A percentile compares a stretch with the other conserved stretches of the same genome.
Conservation (phyloP, 495 filamentous ascomycete genomes). For the Neurospora pannonica region DNA sequence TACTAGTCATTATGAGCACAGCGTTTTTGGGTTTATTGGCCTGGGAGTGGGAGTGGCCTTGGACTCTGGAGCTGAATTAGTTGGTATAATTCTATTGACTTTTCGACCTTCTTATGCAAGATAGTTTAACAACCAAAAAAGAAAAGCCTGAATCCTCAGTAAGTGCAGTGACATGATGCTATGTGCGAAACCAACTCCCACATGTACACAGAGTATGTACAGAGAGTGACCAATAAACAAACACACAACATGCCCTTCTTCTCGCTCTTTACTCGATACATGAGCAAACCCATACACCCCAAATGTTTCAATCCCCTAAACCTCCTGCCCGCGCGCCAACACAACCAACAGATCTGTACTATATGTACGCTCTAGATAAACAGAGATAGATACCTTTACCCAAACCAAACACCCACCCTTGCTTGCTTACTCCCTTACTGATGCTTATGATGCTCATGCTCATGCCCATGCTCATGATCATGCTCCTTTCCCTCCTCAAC, state of each 20-base stretch:
- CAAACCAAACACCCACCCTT: not conserved
- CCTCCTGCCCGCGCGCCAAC: not conserved
- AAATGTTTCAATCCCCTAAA: not conserved
- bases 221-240: not conserved
- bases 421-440: not conserved
- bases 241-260: not conserved
- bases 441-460: slow-evolving; percentile 8
- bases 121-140: not conserved
- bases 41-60: not conserved
- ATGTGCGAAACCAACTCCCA: not conserved
- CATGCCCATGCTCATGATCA: slow-evolving; percentile 31
- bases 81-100: not conserved
- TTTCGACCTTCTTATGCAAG: not conserved
- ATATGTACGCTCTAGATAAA: not conserved
- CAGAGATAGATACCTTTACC: not conserved
- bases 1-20: not conserved
- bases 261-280: not conserved
- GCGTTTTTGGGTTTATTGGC: not conserved
- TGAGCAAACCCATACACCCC: not conserved
- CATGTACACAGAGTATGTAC: not conserved
- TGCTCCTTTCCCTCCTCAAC: slow-evolving; percentile 19
- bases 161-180: not conserved
- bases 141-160: not conserved
- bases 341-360: not conserved
- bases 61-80: not conserved